Base-by-base conservation (phyloP, 1,284 basidiomycete species). In the Apiotrichum laibachii region DNA sequence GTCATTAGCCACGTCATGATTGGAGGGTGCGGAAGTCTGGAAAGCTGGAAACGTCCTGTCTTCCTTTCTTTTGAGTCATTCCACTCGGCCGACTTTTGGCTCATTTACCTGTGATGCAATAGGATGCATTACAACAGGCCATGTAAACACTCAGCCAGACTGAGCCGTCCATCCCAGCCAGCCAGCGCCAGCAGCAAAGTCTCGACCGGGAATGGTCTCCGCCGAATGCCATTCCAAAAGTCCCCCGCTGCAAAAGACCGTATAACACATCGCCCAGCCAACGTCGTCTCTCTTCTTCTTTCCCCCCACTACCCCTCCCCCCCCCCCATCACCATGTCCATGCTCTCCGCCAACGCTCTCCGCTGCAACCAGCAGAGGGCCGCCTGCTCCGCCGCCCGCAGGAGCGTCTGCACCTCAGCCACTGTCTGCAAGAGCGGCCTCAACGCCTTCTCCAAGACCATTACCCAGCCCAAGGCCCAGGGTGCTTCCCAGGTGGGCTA, bases 391-490 rank as follows among this genome's bases (percentile, higher is more conserved):
- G 52, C 57, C 49, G 54, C 50, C 46, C 51, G 51, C 51, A 15
- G 31, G 18, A 44, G 40, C 51, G 16, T 61, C 19, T 52, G 49
- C 45, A 50, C 64, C 11, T 57, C 64, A 31, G 56, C 62, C 18
- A 19, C 47, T 31, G 37, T 51, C 39, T 62, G 60, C 61, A 62
- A 69, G 61, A 62, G 64, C 39, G 61, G 62, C 44, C 66, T 74
- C 56, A 97, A 97, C 78, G 83, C 89, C 57, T 87, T 92, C 81
- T 92, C 89, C 72, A 82, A 87, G 67, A 83, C 82, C 21, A 83
- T 96, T 69, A 96, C 93, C 13, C 85, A 88, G 73, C 88, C 90
- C 34, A 97, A 97, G 77, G 86, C 87, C 70, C 93, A 97, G 76
- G 93, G 90, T 49, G 93, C 92, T 45, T 91, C 89, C 72, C 92